Percentiles rank a stretch among this genome's conserved stretches.
Conservation (phyloP, 768 basidiomycete genomes). For the Tylopilus plumbeoviolaceoides region DNA sequence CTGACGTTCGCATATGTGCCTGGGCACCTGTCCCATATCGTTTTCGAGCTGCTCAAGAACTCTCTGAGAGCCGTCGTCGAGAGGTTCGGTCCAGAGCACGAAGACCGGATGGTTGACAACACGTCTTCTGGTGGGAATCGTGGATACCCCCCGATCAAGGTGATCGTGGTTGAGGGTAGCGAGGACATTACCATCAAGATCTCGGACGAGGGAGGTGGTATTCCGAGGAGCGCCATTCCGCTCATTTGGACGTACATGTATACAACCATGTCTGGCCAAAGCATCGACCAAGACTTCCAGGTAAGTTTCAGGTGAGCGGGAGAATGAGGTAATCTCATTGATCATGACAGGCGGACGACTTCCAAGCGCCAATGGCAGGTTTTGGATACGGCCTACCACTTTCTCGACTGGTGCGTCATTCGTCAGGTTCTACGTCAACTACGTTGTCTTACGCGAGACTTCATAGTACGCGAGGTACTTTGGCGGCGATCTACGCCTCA, state of each 20-base stretch:
- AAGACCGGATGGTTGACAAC: constrained; percentile 35
- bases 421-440: not conserved
- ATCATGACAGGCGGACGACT: constrained; percentile 63
- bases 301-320: not conserved
- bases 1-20: constrained; percentile 94
- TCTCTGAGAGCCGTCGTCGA: constrained; percentile 95
- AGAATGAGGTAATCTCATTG: not conserved
- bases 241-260: constrained; percentile 99
- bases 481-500: constrained; percentile 89
- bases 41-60: constrained; percentile 97
- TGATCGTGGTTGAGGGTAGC: constrained; percentile 90
- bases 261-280: constrained; percentile 73
- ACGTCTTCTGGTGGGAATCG: not conserved
- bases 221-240: constrained; percentile 79
- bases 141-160: constrained; percentile 25
- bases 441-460: not conserved
- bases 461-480: constrained; percentile 89
- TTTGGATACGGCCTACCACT: constrained; percentile 93
- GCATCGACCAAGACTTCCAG: constrained; percentile 70
- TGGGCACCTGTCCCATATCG: constrained; percentile 93
- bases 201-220: constrained; percentile 91
- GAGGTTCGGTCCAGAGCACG: constrained; percentile 77
- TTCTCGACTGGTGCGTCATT: constrained; percentile 70
- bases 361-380: constrained; percentile 97
- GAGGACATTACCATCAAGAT: constrained; percentile 99